These are phyloP conservation scores for Leccinum proliferum DNA, from an alignment of 1,284 basidiomycete genomes.

Conservation along the genomic window DNA sequence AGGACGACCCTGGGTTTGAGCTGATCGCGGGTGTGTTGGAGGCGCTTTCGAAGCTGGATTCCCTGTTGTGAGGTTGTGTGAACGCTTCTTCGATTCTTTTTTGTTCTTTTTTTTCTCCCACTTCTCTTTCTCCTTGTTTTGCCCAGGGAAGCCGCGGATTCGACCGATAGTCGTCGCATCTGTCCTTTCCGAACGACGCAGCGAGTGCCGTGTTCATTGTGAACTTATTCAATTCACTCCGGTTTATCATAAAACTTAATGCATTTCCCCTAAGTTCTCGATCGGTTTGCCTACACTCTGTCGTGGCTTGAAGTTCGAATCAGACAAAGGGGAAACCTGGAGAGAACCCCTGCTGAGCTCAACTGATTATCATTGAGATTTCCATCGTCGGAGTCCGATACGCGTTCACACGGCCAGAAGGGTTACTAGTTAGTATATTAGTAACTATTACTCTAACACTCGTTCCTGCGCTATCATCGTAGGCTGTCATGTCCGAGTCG, in stretches of 20 bases:
- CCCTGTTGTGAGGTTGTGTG: conserved; percentile 45
- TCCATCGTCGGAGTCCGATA: too few species aligned
- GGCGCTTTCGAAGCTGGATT: conserved; percentile 86
- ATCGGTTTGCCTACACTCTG: not conserved
- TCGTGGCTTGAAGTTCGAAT: not conserved
- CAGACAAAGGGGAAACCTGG: not conserved
- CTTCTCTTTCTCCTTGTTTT: conserved; percentile 3
- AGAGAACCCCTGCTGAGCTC: not conserved
- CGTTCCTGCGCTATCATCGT: too few species aligned
- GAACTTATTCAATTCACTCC: not conserved
- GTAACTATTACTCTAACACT: too few species aligned
- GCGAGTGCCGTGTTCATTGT: not conserved
- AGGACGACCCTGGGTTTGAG: conserved; percentile 83
- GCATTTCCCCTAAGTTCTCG: not conserved
- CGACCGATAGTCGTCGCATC: not conserved
- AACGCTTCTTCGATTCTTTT: not conserved
- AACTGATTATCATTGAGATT: too few species aligned
- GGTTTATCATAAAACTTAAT: not conserved
- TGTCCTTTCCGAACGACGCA: not conserved
- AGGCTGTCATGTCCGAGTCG: too few species aligned
- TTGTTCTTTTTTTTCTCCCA: not conserved
- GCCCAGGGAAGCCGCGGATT: not conserved
- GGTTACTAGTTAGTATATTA: too few species aligned
- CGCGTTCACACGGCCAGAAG: too few species aligned
- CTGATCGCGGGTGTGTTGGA: conserved; percentile 87